Conservation (phyloP, 495 filamentous ascomycete genomes). For the Cairneyella variabilis region DNA sequence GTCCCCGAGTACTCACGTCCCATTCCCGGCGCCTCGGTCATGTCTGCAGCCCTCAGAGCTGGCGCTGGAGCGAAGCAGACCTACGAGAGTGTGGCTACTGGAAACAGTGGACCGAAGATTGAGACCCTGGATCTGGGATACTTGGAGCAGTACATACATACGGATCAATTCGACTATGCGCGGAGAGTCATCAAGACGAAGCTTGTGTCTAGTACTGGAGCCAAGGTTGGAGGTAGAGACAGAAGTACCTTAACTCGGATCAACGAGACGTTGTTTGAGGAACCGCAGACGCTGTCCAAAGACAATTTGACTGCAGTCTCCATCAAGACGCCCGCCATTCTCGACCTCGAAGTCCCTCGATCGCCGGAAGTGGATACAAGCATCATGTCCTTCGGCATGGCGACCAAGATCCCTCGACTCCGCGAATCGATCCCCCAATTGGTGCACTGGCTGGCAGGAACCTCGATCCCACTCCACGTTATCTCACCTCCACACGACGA, state of each 20-base stretch:
- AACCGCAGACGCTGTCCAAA: background rate
- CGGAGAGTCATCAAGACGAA: conserved; percentile 14
- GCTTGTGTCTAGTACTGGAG: no score
- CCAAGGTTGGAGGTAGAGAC: no score
- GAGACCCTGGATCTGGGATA: conserved; percentile 11
- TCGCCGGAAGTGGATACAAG: conserved; percentile 16
- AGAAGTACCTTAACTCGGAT: conserved; percentile 7
- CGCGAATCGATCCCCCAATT: conserved; percentile 46
- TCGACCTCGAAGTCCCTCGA: conserved; percentile 9
- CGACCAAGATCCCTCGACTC: conserved; percentile 54
- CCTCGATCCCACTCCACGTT: conserved; percentile 51
- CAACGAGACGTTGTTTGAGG: conserved; percentile 12
- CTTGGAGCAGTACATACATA: conserved; percentile 3
- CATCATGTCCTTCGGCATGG: conserved; percentile 49
- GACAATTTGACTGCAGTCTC: conserved; percentile 1
- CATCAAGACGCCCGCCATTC: background rate
- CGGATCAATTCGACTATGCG: conserved; percentile 13
- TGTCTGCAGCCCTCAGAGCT: no score
- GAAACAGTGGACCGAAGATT: no score
- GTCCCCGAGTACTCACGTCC: no score
- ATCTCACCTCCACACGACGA: conserved; percentile 49
- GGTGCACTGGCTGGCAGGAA: conserved; percentile 57
- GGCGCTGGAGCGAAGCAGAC: no score
- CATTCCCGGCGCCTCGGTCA: no score
- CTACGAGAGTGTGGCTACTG: no score